Base-by-base conservation (phyloP, 139 green algal species). In the Spirogloea muscicola region DNA sequence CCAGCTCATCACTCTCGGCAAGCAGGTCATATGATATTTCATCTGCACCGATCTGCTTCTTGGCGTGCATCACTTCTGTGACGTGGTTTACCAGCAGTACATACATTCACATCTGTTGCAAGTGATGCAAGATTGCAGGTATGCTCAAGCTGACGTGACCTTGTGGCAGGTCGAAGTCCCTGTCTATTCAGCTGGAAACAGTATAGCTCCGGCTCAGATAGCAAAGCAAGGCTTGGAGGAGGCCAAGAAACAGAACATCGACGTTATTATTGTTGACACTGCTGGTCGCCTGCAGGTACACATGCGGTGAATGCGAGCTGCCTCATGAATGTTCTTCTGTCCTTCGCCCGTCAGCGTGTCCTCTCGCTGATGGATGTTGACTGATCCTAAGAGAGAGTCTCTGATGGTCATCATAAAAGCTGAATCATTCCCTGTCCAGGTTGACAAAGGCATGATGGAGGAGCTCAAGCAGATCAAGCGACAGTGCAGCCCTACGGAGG, bases 241-340 rank as follows among this genome's bases (percentile, higher is more conserved):
- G 81, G 94, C 80, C 2, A 87, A 83, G 44, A 39, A 70, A 21
- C 73, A 42, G 6, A 39, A 42, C 18, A 42, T 83, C 43, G 94
- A 98, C 58, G 86, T 85, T 0, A 81, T 99, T 29, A 97, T 98
- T 72, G 84, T 99, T 0, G 94, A 99, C 86, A 98, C 94, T 10
- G 93, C 94, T 1, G 94, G 94, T 0, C 87, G 94, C 3, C 85
- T 98, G 69, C 74, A 81, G 74, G 74, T 69, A 33, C 43, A 10
- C 43, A n/a, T n/a, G n/a, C n/a, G n/a, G n/a, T n/a, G n/a, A n/a
- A n/a, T n/a, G n/a, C n/a, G n/a, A n/a, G n/a, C n/a, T n/a, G n/a
- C n/a, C n/a, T n/a, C n/a, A n/a, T n/a, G n/a, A n/a, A n/a, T n/a
- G 44, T 52, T 13, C 44, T 52, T 52, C 44, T 52, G 44, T 52